Evolutionary conservation across 805 yeast species (phyloP).

Genomic region (Starmerella kuoi): DNA sequence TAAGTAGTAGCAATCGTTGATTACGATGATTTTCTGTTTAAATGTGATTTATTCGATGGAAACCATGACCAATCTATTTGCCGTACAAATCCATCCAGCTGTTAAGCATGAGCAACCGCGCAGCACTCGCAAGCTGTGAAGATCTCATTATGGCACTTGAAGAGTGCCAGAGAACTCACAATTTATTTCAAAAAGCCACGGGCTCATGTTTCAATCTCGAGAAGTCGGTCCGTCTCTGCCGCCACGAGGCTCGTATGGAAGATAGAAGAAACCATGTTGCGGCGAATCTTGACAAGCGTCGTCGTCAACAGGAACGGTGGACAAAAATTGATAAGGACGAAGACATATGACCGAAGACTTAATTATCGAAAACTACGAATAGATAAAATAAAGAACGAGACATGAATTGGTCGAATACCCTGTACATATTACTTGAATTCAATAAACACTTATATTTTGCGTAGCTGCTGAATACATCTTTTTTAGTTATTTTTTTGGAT

Average conservation of each 20-base stretch:
- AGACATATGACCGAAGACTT: too few species aligned
- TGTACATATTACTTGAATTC: background rate
- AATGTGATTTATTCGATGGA: too few species aligned
- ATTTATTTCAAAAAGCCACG: constrained; percentile 53
- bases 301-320: constrained; percentile 44
- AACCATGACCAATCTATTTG: too few species aligned
- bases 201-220: constrained; percentile 81
- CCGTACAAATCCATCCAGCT: too few species aligned
- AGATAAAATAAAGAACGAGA: too few species aligned
- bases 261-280: constrained; percentile 36
- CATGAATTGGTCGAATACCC: background rate
- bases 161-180: constrained; percentile 61
- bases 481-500: too few species aligned
- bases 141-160: constrained; percentile 78
- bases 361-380: too few species aligned
- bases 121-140: constrained; percentile 43
- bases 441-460: too few species aligned
- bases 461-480: too few species aligned
- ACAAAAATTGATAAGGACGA: constrained; percentile 44
- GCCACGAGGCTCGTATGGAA: constrained; percentile 67
- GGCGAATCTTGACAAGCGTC: constrained; percentile 46
- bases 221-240: constrained; percentile 63
- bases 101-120: constrained; percentile 23
- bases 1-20: too few species aligned
- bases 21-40: too few species aligned